Evolutionary conservation across 768 basidiomycete species (phyloP).

Genomic region (Leccinum subgranulosum): DNA sequence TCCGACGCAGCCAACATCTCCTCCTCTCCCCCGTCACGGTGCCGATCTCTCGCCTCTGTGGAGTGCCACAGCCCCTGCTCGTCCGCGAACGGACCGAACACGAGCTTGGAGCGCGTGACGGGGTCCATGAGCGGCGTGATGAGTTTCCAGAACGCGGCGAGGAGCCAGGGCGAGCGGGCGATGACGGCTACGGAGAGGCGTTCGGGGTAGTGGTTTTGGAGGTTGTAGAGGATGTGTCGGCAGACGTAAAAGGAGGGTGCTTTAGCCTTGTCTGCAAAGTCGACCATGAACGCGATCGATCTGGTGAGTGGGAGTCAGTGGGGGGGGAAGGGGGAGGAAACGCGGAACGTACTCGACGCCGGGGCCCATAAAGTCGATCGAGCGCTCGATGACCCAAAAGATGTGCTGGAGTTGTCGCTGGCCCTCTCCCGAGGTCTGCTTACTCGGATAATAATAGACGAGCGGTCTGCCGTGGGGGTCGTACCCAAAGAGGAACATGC

Average conservation of each 20-base stretch:
- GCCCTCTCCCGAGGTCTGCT: constrained; percentile 75
- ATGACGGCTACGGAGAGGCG: constrained; percentile 37
- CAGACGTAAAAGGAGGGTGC: constrained; percentile 41
- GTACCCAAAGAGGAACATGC: constrained; percentile 75
- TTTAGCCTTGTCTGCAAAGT: constrained; percentile 74
- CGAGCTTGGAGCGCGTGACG: constrained; percentile 68
- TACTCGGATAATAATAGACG: constrained; percentile 63
- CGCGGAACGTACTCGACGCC: neutral
- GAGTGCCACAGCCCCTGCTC: constrained; percentile 26
- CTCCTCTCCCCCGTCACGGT: neutral
- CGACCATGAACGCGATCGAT: constrained; percentile 53
- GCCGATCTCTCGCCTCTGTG: constrained; percentile 20
- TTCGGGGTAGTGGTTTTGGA: constrained; percentile 24
- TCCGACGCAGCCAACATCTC: constrained; percentile 56
- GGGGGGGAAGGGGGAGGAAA: neutral
- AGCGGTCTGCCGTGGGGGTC: constrained; percentile 64
- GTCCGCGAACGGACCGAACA: constrained; percentile 58
- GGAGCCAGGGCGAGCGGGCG: constrained; percentile 73
- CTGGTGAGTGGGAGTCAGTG: neutral
- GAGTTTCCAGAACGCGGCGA: constrained; percentile 73
- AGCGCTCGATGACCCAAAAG: constrained; percentile 58
- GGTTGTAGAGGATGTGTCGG: constrained; percentile 51
- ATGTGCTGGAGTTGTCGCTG: constrained; percentile 53
- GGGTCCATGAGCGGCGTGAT: constrained; percentile 84
- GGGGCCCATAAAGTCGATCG: constrained; percentile 69